These are phyloP conservation scores for Inga laurina DNA, from an alignment of 306 rosid genomes.

Conservation along the genomic window DNA sequence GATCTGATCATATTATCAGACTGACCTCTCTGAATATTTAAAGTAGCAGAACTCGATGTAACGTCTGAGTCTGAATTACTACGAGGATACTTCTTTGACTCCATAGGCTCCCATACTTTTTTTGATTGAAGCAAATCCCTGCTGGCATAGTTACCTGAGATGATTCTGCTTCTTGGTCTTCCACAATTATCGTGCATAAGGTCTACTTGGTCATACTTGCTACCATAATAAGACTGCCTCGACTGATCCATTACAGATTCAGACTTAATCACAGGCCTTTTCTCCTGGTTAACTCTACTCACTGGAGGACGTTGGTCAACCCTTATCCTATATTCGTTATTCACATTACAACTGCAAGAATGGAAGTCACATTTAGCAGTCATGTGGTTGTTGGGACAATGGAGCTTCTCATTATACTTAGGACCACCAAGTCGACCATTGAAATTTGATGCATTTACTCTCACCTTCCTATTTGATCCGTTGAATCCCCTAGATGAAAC, in stretches of 20 bases:
- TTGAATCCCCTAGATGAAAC: conserved; percentile 54
- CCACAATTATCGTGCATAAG: conserved; percentile 63
- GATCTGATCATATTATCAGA: conserved; percentile 50
- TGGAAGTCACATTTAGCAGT: conserved; percentile 66
- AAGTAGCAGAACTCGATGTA: conserved; percentile 47
- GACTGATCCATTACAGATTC: conserved; percentile 65
- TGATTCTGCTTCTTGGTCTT: conserved; percentile 70
- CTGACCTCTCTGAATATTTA: conserved; percentile 45
- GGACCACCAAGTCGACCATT: conserved; percentile 67
- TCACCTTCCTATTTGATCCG: conserved; percentile 55
- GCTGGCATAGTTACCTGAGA: conserved; percentile 50
- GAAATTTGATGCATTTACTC: conserved; percentile 60
- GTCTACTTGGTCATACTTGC: conserved; percentile 60
- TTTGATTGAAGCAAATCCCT: conserved; percentile 70
- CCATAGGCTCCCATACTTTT: conserved; percentile 94
- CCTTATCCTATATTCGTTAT: conserved; percentile 64
- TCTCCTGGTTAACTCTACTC: conserved; percentile 56
- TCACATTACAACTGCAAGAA: conserved; percentile 78
- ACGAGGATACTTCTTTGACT: conserved; percentile 70
- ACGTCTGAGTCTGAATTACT: conserved; percentile 79
- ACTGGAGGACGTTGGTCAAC: conserved; percentile 65
- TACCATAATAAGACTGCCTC: conserved; percentile 69
- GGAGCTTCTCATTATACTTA: conserved; percentile 68
- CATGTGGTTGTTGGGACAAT: conserved; percentile 57
- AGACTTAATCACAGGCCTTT: conserved; percentile 52